These are phyloP conservation scores for Fusarium sambucinum DNA, from an alignment of 2,329 filamentous ascomycete genomes.

Conservation along the genomic window DNA sequence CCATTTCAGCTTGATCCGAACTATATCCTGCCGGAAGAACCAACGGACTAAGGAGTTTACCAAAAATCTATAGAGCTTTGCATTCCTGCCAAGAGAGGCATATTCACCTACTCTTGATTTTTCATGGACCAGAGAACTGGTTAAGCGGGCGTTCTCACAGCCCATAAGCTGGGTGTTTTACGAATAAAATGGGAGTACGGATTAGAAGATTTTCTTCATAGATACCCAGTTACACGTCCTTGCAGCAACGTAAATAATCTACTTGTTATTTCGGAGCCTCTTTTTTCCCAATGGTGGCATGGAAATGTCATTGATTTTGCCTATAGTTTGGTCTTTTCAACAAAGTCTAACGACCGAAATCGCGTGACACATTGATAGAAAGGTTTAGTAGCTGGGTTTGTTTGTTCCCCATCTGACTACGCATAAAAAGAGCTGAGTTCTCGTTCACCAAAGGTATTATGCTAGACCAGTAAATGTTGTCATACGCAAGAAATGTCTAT, in stretches of 20 bases:
- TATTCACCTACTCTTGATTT: neutral
- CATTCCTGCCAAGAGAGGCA: neutral
- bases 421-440: neutral
- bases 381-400: neutral
- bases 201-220: slow-evolving; percentile 21
- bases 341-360: neutral
- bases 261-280: neutral
- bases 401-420: neutral
- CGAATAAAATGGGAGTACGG: neutral
- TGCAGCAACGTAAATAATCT: neutral
- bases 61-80: neutral
- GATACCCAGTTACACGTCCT: neutral
- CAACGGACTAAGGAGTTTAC: neutral
- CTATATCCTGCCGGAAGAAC: slow-evolving; percentile 40
- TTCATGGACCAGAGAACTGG: neutral
- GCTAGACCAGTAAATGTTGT: neutral
- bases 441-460: neutral
- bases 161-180: neutral
- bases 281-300: neutral
- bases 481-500: slow-evolving; percentile 38
- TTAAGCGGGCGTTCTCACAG: neutral
- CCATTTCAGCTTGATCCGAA: slow-evolving; percentile 61
- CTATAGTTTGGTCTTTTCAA: neutral
- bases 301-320: neutral
- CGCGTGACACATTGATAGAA: neutral